Evolutionary conservation across 2,329 filamentous ascomycete species (phyloP).

Genomic region (Cladosporium sp.): DNA sequence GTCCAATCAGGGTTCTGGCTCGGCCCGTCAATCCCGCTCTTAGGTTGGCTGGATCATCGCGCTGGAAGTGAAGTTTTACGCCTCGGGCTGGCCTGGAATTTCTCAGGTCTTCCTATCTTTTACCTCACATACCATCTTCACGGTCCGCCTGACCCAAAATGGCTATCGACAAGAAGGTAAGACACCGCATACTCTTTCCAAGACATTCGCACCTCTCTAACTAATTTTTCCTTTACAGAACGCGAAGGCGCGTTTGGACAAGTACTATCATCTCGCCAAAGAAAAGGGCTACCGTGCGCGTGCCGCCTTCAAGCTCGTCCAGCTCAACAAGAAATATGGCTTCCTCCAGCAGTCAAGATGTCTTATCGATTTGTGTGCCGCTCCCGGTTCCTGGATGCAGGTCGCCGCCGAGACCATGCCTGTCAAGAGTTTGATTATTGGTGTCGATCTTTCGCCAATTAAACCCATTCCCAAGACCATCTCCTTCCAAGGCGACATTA

Average conservation of each 20-base stretch:
- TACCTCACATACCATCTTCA: neutral
- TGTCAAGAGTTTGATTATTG: conserved; percentile 79
- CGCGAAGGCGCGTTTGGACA: conserved; percentile 96
- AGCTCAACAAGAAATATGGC: conserved; percentile 98
- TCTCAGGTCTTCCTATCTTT: neutral
- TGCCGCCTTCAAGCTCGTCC: conserved; percentile 96
- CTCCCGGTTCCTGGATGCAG: conserved; percentile 95
- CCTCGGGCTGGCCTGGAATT: neutral
- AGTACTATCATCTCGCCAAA: conserved; percentile 98
- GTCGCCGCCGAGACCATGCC: conserved; percentile 96
- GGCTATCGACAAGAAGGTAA: conserved; percentile 91
- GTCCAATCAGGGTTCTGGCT: neutral
- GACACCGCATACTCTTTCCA: neutral
- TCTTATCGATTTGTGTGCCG: conserved; percentile 92
- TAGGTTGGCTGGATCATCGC: neutral
- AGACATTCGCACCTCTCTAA: conserved; percentile 25
- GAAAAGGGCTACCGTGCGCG: conserved; percentile 95
- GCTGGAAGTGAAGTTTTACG: conserved; percentile 4
- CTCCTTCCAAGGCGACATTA: conserved; percentile 96
- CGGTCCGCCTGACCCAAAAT: conserved; percentile 44
- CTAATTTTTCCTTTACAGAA: conserved; percentile 45
- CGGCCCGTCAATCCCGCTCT: too few relatives aligned
- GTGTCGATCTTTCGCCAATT: conserved; percentile 90
- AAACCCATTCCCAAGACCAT: conserved; percentile 93
- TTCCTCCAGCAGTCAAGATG: conserved; percentile 97